phyloP scores from a whole-genome alignment of 306 rosid genomes.

The Amphicarpaea edgeworthii region DNA sequence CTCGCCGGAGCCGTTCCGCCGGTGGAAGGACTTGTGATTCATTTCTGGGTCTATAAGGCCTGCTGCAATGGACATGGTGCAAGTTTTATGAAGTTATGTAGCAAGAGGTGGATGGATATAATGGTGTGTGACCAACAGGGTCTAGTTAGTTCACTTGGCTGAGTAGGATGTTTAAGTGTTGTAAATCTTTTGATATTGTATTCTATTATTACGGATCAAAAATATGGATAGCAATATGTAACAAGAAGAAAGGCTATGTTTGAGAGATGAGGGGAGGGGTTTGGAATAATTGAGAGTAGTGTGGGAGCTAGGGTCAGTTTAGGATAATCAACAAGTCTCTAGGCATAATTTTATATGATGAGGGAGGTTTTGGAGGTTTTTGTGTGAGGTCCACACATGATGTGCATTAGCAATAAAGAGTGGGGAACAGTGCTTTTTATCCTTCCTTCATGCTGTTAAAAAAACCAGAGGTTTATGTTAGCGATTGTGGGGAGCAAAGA shows the following conservation, averaged over 20 bases:
- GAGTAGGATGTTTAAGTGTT: too few species aligned
- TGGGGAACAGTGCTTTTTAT: slow-evolving; percentile 50
- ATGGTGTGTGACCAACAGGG: slow-evolving; percentile 47
- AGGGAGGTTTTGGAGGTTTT: slow-evolving; percentile 57
- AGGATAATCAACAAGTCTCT: slow-evolving; percentile 55
- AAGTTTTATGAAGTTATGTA: slow-evolving; percentile 35
- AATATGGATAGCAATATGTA: slow-evolving; percentile 31
- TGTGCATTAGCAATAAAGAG: slow-evolving; percentile 45
- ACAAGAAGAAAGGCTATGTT: too few species aligned
- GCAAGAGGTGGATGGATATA: background rate
- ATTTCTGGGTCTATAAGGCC: slow-evolving; percentile 66
- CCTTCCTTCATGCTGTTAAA: slow-evolving; percentile 54
- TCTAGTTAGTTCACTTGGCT: too few species aligned
- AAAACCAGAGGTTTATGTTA: slow-evolving; percentile 58
- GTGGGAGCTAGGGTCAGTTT: slow-evolving; percentile 62
- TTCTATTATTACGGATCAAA: too few species aligned
- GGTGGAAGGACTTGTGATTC: slow-evolving; percentile 69
- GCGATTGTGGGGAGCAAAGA: slow-evolving; percentile 72
- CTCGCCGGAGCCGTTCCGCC: slow-evolving; percentile 78
- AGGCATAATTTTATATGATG: slow-evolving; percentile 60
- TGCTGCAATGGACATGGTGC: slow-evolving; percentile 73
- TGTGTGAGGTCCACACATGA: slow-evolving; percentile 62
- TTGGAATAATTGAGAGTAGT: slow-evolving; percentile 74
- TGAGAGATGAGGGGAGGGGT: slow-evolving; percentile 56
- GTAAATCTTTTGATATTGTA: too few species aligned